Conservation (phyloP, 2,329 filamentous ascomycete species). For the Ceratocystis huliohia region DNA sequence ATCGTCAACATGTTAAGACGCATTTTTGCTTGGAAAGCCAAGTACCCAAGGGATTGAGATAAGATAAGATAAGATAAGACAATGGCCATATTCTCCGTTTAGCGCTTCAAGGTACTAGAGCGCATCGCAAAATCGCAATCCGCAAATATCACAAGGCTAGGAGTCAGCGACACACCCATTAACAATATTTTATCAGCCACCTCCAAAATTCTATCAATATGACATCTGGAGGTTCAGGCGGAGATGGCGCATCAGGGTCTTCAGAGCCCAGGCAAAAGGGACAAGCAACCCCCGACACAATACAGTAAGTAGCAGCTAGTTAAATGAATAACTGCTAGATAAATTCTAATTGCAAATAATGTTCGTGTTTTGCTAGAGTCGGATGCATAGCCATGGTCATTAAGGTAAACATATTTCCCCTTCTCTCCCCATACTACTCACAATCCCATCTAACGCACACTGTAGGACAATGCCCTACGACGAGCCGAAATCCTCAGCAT, state of each 20-base stretch:
- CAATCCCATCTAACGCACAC: not conserved
- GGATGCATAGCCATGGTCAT: conserved; percentile 50
- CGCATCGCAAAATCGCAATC: conserved; percentile 8
- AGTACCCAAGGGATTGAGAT: not conserved
- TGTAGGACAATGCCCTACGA: conserved; percentile 61
- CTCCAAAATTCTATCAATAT: conserved; percentile 7
- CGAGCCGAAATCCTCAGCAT: conserved; percentile 96
- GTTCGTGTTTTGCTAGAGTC: conserved; percentile 27
- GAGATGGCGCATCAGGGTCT: conserved; percentile 44
- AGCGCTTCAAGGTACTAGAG: conserved; percentile 1
- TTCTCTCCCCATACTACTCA: not conserved
- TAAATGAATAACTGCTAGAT: not conserved
- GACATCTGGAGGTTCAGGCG: conserved; percentile 25
- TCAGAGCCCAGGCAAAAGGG: conserved; percentile 55
- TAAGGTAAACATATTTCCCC: conserved; percentile 29
- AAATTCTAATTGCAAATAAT: not conserved
- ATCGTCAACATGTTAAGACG: not conserved
- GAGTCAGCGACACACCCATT: not conserved
- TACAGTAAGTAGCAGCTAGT: conserved; percentile 46
- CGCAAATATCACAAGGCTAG: conserved; percentile 9
- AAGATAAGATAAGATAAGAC: conserved; percentile 3
- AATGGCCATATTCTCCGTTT: not conserved
- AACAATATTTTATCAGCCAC: not conserved
- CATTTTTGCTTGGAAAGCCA: not conserved
- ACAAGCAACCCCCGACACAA: conserved; percentile 69